Conservation (phyloP, 2,329 filamentous ascomycete species). For the Parafenestella ontariensis region DNA sequence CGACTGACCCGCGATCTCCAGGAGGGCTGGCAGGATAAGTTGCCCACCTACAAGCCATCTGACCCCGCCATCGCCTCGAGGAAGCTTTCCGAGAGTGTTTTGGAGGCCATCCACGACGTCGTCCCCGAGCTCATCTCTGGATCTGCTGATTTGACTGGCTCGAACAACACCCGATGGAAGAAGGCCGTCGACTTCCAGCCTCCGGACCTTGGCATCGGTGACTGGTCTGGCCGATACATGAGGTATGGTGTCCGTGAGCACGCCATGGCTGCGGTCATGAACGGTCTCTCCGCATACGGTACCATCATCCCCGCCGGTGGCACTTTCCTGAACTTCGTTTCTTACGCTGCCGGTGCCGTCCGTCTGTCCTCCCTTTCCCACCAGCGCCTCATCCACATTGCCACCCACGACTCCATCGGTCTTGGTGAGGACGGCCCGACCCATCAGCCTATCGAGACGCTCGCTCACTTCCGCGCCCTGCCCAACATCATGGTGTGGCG, state of each 20-base stretch:
- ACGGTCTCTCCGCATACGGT: constrained; percentile 94
- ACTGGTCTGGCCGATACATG: constrained; percentile 90
- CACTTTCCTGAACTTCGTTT: constrained; percentile 99
- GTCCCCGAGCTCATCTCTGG: constrained; percentile 93
- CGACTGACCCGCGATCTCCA: constrained; percentile 84
- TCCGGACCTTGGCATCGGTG: constrained; percentile 81
- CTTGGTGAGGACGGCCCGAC: constrained; percentile 98
- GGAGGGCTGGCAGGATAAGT: constrained; percentile 92
- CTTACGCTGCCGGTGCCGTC: constrained; percentile 93
- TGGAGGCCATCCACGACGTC: constrained; percentile 82
- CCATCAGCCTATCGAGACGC: constrained; percentile 98
- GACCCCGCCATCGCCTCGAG: constrained; percentile 89
- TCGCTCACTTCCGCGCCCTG: constrained; percentile 96
- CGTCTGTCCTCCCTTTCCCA: constrained; percentile 92
- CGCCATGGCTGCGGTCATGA: constrained; percentile 90
- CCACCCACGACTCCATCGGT: constrained; percentile 98
- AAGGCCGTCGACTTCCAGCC: constrained; percentile 96
- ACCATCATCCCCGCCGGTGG: constrained; percentile 92
- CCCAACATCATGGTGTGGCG: constrained; percentile 99
- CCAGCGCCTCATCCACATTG: constrained; percentile 91
- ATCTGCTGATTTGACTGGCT: constrained; percentile 96
- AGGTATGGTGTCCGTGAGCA: constrained; percentile 93
- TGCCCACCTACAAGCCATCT: constrained; percentile 87
- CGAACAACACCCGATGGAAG: constrained; percentile 99
- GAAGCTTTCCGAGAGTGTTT: constrained; percentile 94